A percentile compares a stretch with the other conserved stretches of the same genome.
Evolutionary conservation across 495 filamentous ascomycete genomes (phyloP).

Genomic region (Umbilicaria muhlenbergii): DNA sequence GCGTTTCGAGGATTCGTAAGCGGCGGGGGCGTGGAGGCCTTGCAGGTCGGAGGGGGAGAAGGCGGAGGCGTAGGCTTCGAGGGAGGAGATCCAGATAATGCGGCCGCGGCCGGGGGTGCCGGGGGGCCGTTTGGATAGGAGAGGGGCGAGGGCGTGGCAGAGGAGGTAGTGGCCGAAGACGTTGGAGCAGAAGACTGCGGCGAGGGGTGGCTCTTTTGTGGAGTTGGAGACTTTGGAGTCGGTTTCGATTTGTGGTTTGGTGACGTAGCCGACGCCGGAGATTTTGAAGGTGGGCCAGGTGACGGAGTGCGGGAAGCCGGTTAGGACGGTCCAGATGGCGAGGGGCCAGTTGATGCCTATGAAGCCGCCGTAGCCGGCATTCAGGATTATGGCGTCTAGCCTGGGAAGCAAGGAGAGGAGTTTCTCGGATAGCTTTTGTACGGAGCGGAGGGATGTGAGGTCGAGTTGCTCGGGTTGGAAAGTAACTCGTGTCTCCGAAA

Average conservation of each 20-base stretch:
- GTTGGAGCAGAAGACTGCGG: constrained; percentile 76
- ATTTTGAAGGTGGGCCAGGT: constrained; percentile 71
- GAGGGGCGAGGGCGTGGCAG: constrained; percentile 56
- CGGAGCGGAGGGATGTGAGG: constrained; percentile 36
- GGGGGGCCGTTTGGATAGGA: constrained; percentile 39
- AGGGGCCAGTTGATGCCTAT: constrained; percentile 56
- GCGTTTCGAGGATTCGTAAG: constrained; percentile 79
- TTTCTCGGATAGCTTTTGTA: constrained; percentile 32
- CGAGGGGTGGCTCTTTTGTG: constrained; percentile 41
- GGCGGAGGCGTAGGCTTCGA: constrained; percentile 45
- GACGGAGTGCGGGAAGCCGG: constrained; percentile 48
- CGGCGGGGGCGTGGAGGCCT: constrained; percentile 36
- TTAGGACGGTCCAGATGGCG: constrained; percentile 42
- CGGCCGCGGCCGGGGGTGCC: constrained; percentile 27
- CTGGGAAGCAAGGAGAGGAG: constrained; percentile 37
- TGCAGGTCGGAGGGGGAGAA: constrained; percentile 63
- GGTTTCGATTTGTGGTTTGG: constrained; percentile 18
- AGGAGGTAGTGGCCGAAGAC: constrained; percentile 93
- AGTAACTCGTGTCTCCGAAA: constrained; percentile 21
- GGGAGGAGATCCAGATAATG: constrained; percentile 71
- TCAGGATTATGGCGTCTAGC: constrained; percentile 68
- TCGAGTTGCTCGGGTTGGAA: constrained; percentile 38
- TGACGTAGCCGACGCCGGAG: constrained; percentile 40
- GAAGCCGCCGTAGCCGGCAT: constrained; percentile 84
- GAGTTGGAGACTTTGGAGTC: constrained; percentile 18